Percentiles rank a stretch among this genome's conserved stretches.
These are phyloP conservation scores for Cordyceps farinosa DNA, from an alignment of 2,329 filamentous ascomycete species.

Conservation along the genomic window DNA sequence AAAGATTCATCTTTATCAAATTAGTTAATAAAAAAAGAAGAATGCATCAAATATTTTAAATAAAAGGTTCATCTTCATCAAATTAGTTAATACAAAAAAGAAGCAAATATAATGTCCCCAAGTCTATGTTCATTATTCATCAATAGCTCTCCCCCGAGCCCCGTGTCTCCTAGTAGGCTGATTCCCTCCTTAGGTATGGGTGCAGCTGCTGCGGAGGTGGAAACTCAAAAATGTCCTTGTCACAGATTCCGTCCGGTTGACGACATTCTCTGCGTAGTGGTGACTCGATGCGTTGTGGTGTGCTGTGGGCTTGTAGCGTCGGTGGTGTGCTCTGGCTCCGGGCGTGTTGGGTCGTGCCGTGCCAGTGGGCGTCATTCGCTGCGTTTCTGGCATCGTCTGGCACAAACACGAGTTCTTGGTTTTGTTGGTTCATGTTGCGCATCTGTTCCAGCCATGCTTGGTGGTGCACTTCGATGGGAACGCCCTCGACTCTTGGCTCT, in stretches of 20 bases:
- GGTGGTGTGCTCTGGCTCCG: slow-evolving; percentile 11
- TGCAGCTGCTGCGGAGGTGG: background rate
- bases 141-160: no score
- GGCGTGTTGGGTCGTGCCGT: background rate
- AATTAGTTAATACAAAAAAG: background rate
- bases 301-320: no score
- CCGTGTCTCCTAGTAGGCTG: background rate
- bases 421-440: background rate
- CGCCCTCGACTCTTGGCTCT: background rate
- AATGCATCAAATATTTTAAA: background rate
- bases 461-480: background rate
- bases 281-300: background rate
- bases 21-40: no score
- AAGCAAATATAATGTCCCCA: background rate
- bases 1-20: no score
- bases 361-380: background rate
- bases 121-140: background rate
- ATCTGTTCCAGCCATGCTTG: background rate
- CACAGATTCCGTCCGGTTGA: background rate
- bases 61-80: background rate
- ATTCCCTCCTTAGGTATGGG: background rate
- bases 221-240: background rate
- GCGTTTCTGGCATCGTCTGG: background rate
- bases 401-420: no score
- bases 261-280: background rate